Evolutionary conservation across 306 rosid genomes (phyloP).

Genomic region (Acmispon strigosus): DNA sequence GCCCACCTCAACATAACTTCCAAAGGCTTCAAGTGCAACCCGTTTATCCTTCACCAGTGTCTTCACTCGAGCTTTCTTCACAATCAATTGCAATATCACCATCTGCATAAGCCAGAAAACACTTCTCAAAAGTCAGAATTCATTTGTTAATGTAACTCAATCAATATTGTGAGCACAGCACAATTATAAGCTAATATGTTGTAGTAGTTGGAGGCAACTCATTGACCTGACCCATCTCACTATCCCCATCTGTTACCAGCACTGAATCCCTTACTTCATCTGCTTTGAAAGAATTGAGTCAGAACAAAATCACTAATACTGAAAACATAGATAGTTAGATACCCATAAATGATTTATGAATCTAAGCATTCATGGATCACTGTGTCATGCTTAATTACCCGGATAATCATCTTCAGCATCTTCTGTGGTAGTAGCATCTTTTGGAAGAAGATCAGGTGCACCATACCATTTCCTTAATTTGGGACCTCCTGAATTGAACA

Average conservation of each 20-base stretch:
- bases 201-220: not conserved
- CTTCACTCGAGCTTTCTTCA: slow-evolving; percentile 67
- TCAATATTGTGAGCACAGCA: not conserved
- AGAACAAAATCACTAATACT: slow-evolving; percentile 1
- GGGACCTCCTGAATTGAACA: slow-evolving; percentile 60
- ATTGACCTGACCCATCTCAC: slow-evolving; percentile 88
- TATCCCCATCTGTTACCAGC: slow-evolving; percentile 81
- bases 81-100: slow-evolving; percentile 86
- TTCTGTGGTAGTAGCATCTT: slow-evolving; percentile 45
- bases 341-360: not conserved
- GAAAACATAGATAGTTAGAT: not conserved
- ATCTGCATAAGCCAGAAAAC: slow-evolving; percentile 55
- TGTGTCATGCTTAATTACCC: slow-evolving; percentile 30
- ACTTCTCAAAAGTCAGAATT: slow-evolving; percentile 31
- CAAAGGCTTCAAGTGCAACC: slow-evolving; percentile 89
- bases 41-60: slow-evolving; percentile 83
- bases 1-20: slow-evolving; percentile 85
- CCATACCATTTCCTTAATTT: slow-evolving; percentile 94
- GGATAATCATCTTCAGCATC: slow-evolving; percentile 45
- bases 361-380: not conserved
- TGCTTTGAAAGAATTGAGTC: slow-evolving; percentile 28
- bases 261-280: slow-evolving; percentile 71
- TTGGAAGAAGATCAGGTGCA: slow-evolving; percentile 75
- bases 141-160: slow-evolving; percentile 2
- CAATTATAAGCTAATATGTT: not conserved